phyloP scores from a whole-genome alignment of 2,329 filamentous ascomycete species.

The Nigrospora sphaerica region DNA sequence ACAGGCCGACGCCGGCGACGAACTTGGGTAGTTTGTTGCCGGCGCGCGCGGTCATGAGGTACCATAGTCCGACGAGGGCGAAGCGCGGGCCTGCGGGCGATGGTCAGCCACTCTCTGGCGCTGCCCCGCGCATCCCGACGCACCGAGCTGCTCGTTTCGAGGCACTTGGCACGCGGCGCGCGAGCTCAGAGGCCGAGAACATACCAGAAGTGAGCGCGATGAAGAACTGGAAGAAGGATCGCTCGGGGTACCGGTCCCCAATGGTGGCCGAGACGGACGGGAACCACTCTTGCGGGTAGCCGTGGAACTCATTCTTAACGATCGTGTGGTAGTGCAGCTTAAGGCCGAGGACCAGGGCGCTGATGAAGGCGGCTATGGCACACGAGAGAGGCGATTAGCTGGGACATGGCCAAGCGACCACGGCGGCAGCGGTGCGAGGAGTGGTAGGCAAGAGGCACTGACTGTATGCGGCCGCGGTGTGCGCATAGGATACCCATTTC shows the following conservation, averaged over 20 bases:
- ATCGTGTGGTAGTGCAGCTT: slow-evolving; percentile 93
- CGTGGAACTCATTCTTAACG: slow-evolving; percentile 93
- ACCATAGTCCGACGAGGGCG: slow-evolving; percentile 84
- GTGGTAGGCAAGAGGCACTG: slow-evolving; percentile 20
- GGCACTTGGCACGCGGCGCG: not conserved
- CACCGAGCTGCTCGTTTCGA: not conserved
- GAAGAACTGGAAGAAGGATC: slow-evolving; percentile 94
- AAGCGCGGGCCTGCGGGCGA: slow-evolving; percentile 70
- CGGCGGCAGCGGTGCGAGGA: not conserved
- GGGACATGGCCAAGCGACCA: no score
- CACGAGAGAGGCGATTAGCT: no score
- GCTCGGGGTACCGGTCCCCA: slow-evolving; percentile 92
- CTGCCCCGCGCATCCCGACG: not conserved
- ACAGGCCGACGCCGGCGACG: slow-evolving; percentile 70
- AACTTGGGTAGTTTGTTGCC: slow-evolving; percentile 69
- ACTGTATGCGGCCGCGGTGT: slow-evolving; percentile 81
- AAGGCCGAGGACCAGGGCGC: slow-evolving; percentile 74
- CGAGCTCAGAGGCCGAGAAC: slow-evolving; percentile 9
- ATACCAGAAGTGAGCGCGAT: slow-evolving; percentile 90
- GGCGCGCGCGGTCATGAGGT: slow-evolving; percentile 74
- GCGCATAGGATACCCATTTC: slow-evolving; percentile 83
- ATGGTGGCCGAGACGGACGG: slow-evolving; percentile 95
- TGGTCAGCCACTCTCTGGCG: not conserved
- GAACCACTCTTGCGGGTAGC: slow-evolving; percentile 93
- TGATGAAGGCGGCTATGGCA: slow-evolving; percentile 67